Conservation (phyloP, 257 asterid genomes). For the Plantago major region DNA sequence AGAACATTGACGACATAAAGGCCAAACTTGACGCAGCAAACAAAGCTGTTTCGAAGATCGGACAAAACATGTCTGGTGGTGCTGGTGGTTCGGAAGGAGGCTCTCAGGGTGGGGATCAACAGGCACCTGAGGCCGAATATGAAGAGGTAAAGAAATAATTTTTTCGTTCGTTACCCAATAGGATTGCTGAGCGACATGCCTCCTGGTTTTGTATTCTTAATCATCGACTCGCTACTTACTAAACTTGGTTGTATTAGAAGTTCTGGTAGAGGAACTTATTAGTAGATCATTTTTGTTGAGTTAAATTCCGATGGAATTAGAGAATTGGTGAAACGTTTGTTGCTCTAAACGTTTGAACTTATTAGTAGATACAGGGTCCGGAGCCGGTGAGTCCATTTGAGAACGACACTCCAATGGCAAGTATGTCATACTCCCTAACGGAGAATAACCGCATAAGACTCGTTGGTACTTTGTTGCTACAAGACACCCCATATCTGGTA, state of each 20-base stretch:
- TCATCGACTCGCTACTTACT: not conserved
- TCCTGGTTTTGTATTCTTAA: not conserved
- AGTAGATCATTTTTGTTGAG: too few relatives aligned
- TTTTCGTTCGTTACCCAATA: too few relatives aligned
- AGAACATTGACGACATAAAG: slow-evolving; percentile 49
- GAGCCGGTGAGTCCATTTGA: too few relatives aligned
- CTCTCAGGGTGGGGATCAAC: slow-evolving; percentile 58
- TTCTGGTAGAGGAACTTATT: not conserved
- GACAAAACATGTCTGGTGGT: slow-evolving; percentile 66
- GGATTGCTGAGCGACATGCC: not conserved
- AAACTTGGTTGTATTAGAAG: not conserved
- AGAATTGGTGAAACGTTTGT: too few relatives aligned
- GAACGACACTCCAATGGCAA: too few relatives aligned
- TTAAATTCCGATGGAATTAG: too few relatives aligned
- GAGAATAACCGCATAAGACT: too few relatives aligned
- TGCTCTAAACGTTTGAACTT: too few relatives aligned
- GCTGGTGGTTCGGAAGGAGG: slow-evolving; percentile 46
- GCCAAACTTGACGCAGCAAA: slow-evolving; percentile 65
- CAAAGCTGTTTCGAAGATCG: slow-evolving; percentile 74
- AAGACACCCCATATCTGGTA: too few relatives aligned
- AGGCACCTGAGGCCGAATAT: slow-evolving; percentile 65
- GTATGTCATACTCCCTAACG: too few relatives aligned
- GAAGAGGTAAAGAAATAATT: slow-evolving; percentile 76
- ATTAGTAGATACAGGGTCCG: too few relatives aligned
- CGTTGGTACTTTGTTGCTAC: too few relatives aligned